Base-by-base conservation (phyloP, 2,329 filamentous ascomycete genomes). In the Onygenales sp. region DNA sequence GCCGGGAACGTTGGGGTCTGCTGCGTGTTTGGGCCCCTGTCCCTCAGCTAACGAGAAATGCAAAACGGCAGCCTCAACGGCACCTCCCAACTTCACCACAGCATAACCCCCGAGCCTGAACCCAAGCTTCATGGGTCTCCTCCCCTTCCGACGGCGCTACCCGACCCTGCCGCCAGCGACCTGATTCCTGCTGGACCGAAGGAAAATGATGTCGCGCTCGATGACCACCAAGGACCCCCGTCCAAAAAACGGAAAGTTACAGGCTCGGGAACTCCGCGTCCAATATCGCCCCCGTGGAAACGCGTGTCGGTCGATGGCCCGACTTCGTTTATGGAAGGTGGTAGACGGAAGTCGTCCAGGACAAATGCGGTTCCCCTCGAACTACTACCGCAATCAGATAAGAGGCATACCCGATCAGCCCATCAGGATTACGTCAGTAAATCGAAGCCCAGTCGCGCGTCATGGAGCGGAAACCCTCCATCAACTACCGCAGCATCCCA, bases 211-310 rank as follows among this genome's bases (percentile, higher is more conserved):
- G 54, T 56, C 56, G 53, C 59, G 42, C 54, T 56, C 42, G 62
- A 65, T 53, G 61, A 66, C 57, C 55, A 59, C 46, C 67, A 72
- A 45, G 70, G 62, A 32, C 74, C 72, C 33, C 71, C 72, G 48
- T 65, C 70, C 6, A 77, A 77, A 62, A 73, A 69, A 58, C 67
- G 72, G 58, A 74, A 72, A 58, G 61, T 76, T 51, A 66, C 65
- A 57, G 69, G 68, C 31, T 57, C 62, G 50, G 67, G 67, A 21
- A 70, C 67, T 31, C 66, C 72, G n/a, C 67, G 72, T 46, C 66
- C 69, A 45, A 60, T 67, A 42, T 97, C 92, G 58, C 93, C 93
- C 59, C 93, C 93, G 21, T 98, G 93, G 93, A 97, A 93, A 74
- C 88, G 83, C 64, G 80, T 87, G 57, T 80, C 80, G 55, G 88